These are phyloP conservation scores for Neofusicoccum umdonicola DNA, from an alignment of 2,329 filamentous ascomycete species.

Conservation along the genomic window DNA sequence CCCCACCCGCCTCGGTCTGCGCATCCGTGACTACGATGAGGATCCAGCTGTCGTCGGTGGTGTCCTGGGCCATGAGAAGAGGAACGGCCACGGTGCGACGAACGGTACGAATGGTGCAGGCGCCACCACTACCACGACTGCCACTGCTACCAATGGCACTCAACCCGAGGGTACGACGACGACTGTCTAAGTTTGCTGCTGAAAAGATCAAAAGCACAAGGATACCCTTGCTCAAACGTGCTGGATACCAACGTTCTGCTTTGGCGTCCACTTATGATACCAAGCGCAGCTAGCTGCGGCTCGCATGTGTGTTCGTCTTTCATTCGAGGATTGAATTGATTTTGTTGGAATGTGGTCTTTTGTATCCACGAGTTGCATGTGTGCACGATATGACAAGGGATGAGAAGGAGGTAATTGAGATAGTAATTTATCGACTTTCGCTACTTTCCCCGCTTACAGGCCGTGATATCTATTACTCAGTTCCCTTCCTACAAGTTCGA, in stretches of 20 bases:
- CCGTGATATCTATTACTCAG: too few species aligned
- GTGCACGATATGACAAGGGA: background rate
- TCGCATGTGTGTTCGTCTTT: background rate
- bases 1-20: constrained; percentile 55
- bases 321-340: background rate
- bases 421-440: background rate
- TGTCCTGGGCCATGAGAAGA: constrained; percentile 20
- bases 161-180: background rate
- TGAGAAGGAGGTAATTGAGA: background rate
- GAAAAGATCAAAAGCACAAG: background rate
- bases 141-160: background rate
- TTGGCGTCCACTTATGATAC: constrained; percentile 1
- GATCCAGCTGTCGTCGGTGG: constrained; percentile 31
- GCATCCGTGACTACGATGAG: constrained; percentile 48
- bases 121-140: background rate
- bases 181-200: background rate
- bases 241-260: background rate
- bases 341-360: too few species aligned
- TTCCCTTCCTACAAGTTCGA: too few species aligned
- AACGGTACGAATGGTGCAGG: constrained; percentile 3
- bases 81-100: constrained; percentile 20
- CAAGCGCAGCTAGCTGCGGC: constrained; percentile 11
- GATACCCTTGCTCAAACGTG: background rate
- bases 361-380: background rate
- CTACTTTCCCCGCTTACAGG: background rate